Evolutionary conservation across 1,139 yeast species (phyloP), one percentile per base, ranked within the genome.

Genomic region (Lodderomyces theae): DNA sequence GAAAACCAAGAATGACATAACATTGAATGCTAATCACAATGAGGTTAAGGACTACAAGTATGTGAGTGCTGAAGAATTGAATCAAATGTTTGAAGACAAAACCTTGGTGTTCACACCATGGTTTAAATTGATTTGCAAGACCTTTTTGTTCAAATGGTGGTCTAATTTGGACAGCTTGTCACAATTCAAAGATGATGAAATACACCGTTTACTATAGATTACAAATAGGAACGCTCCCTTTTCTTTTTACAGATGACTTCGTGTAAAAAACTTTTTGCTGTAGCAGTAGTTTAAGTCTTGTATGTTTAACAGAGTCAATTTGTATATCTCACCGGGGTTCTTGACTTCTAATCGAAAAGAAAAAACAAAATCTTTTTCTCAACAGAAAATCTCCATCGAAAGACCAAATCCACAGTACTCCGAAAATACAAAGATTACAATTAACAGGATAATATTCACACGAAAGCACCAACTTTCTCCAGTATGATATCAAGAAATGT

Each of bases 91-190:
- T 60, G 56, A 73, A 25, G 88, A 89, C 57, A 54, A 66, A 13
- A 48, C 55, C 12, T 70, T 85, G 49, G 74, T 78, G 15, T 94
- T 92, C 64, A 92, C 99, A 5, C 98, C 98, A 9, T 92, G 99
- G 99, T 92, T 92, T 72, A 89, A 88, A 64, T 78, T 92, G 51
- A 92, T 92, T 53, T 94, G 98, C 61, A 89, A 92, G 57, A 80
- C 86, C 39, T 87, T 87, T 58, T 72, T 92, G 57, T 92, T 86
- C 69, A 74, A 86, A 51, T 92, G 99, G 99, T 92, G 99, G 99
- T 75, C 73, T 38, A 74, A 79, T 48, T 69, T 90, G 50, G 82
- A 79, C 54, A 66, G 74, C 47, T 69, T 81, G 49, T 68, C 69
- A 18, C 60, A 64, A 45, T 78, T 71, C 52, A 63, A 65, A 49